Evolutionary conservation across 2,329 filamentous ascomycete genomes (phyloP).

Genomic region (Fusarium miscanthi): DNA sequence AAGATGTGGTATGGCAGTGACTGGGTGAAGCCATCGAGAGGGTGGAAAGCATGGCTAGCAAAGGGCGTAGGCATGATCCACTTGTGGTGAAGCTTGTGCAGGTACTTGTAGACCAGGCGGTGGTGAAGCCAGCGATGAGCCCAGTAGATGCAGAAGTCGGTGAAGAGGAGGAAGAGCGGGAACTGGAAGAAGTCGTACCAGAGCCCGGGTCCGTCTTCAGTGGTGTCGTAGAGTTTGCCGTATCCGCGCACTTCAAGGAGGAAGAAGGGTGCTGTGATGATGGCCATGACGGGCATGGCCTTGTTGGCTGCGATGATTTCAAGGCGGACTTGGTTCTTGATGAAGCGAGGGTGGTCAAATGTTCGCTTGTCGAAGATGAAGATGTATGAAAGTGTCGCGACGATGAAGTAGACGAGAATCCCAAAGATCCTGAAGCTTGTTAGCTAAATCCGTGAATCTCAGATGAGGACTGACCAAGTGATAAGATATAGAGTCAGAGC

Average conservation of each 20-base stretch:
- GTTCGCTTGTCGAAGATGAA: slow-evolving; percentile 94
- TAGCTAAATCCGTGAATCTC: background rate
- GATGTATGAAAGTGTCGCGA: slow-evolving; percentile 83
- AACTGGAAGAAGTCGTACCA: slow-evolving; percentile 88
- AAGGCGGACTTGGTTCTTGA: slow-evolving; percentile 89
- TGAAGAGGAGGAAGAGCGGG: slow-evolving; percentile 88
- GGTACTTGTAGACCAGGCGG: slow-evolving; percentile 78
- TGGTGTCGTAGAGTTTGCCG: slow-evolving; percentile 87
- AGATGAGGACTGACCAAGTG: slow-evolving; percentile 74
- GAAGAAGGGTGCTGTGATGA: slow-evolving; percentile 85
- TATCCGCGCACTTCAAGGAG: slow-evolving; percentile 85
- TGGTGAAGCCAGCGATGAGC: slow-evolving; percentile 90
- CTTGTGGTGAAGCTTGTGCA: slow-evolving; percentile 99
- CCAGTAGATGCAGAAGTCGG: slow-evolving; percentile 91
- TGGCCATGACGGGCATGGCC: slow-evolving; percentile 83
- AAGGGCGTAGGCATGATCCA: slow-evolving; percentile 99
- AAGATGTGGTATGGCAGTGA: slow-evolving; percentile 93
- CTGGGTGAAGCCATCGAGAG: slow-evolving; percentile 89
- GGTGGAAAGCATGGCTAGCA: slow-evolving; percentile 94
- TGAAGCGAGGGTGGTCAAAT: slow-evolving; percentile 90
- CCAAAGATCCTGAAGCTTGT: slow-evolving; percentile 78
- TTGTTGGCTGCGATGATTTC: slow-evolving; percentile 85
- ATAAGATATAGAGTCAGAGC: slow-evolving; percentile 81
- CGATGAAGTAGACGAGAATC: slow-evolving; percentile 83
- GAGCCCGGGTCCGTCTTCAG: slow-evolving; percentile 76